These are phyloP conservation scores for Spathaspora arborariae DNA, from an alignment of 805 yeast species.

Conservation along the genomic window DNA sequence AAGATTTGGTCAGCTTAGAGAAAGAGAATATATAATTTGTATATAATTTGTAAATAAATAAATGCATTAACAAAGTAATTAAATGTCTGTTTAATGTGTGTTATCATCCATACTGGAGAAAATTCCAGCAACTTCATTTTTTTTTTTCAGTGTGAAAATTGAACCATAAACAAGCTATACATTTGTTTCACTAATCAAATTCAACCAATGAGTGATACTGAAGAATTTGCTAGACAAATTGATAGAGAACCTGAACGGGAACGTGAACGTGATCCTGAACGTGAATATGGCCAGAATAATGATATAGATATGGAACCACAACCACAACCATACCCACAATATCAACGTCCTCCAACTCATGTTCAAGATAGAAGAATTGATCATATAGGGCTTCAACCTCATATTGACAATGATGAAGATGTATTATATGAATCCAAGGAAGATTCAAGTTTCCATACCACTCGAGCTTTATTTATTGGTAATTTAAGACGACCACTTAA, in stretches of 20 bases:
- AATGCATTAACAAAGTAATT: too few species aligned
- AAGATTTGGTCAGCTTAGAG: constrained; percentile 57
- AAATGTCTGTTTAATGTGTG: too few species aligned
- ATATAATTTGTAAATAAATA: neutral
- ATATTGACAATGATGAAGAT: constrained; percentile 3
- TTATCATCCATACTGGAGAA: neutral
- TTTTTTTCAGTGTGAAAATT: neutral
- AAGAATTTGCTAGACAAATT: constrained; percentile 7
- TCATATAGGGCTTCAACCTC: constrained; percentile 6
- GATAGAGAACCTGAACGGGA: neutral
- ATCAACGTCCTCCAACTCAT: neutral
- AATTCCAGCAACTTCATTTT: neutral
- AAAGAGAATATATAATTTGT: neutral
- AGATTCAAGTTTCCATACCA: constrained; percentile 30
- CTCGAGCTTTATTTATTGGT: constrained; percentile 44
- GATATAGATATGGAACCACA: constrained; percentile 6
- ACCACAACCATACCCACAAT: constrained; percentile 8
- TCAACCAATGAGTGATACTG: constrained; percentile 13
- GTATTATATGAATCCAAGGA: constrained; percentile 33
- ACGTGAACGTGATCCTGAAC: neutral
- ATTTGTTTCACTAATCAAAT: neutral
- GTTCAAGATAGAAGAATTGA: constrained; percentile 5
- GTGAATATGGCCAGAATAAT: neutral
- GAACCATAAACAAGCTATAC: neutral
- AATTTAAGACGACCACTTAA: constrained; percentile 38